Evolutionary conservation across 345 rosid genomes (phyloP).

Genomic region (Gossypium stocksii): DNA sequence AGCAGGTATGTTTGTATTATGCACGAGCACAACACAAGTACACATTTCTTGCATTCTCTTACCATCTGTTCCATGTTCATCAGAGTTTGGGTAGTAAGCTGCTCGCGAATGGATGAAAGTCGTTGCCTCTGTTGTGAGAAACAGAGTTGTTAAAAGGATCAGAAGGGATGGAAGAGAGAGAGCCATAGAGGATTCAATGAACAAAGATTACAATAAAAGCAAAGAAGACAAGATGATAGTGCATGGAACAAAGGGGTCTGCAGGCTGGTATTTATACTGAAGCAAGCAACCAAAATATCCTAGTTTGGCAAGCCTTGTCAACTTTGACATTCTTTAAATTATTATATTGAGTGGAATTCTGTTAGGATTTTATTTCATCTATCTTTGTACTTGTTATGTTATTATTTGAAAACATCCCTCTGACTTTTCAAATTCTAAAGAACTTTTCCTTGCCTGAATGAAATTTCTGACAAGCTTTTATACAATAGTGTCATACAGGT

Average conservation of each 20-base stretch:
- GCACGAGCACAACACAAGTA: not conserved
- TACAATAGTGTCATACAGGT: not conserved
- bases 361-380: slow-evolving; percentile 14
- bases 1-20: slow-evolving; percentile 4
- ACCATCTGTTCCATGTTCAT: slow-evolving; percentile 52
- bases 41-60: slow-evolving; percentile 16
- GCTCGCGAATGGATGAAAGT: slow-evolving; percentile 51
- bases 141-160: slow-evolving; percentile 22
- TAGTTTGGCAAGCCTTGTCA: slow-evolving; percentile 22
- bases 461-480: slow-evolving; percentile 4
- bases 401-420: slow-evolving; percentile 16
- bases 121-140: slow-evolving; percentile 35
- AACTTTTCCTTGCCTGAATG: slow-evolving; percentile 12
- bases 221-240: slow-evolving; percentile 23
- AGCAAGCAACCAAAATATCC: not conserved
- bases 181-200: slow-evolving; percentile 30
- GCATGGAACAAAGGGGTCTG: slow-evolving; percentile 22
- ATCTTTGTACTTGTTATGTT: slow-evolving; percentile 13
- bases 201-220: slow-evolving; percentile 3
- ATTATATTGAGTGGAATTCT: slow-evolving; percentile 14
- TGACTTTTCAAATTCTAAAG: slow-evolving; percentile 14
- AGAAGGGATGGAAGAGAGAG: slow-evolving; percentile 23
- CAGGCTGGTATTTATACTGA: slow-evolving; percentile 40
- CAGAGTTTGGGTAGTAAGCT: slow-evolving; percentile 51
- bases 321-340: slow-evolving; percentile 28